These are phyloP conservation scores for Orbilia javanica DNA, from an alignment of 2,329 filamentous ascomycete species.

Conservation along the genomic window DNA sequence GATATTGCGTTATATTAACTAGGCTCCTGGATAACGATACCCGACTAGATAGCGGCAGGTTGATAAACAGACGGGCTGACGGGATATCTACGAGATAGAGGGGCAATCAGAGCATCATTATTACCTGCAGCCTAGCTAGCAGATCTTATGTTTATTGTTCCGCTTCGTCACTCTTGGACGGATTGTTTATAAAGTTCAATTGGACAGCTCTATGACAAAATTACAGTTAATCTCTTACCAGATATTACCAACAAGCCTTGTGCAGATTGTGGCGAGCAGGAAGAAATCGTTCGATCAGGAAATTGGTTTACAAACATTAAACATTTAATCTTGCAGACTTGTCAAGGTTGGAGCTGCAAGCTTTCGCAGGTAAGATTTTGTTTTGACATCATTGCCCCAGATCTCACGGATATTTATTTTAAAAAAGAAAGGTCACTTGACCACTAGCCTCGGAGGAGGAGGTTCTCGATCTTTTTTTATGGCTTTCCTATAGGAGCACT, in stretches of 20 bases:
- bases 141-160: constrained; percentile 19
- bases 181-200: constrained; percentile 10
- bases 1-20: constrained; percentile 3
- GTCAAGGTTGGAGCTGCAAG: background rate
- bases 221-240: background rate
- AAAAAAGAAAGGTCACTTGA: background rate
- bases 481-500: background rate
- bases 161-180: constrained; percentile 12
- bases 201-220: constrained; percentile 1
- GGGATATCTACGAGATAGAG: constrained; percentile 3
- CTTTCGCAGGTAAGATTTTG: background rate
- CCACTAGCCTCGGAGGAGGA: background rate
- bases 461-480: constrained; percentile 12
- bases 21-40: background rate
- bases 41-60: background rate
- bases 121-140: constrained; percentile 7
- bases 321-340: constrained; percentile 9
- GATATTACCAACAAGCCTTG: background rate
- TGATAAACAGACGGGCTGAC: background rate
- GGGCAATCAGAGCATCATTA: background rate
- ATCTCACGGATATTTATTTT: constrained; percentile 14
- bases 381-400: constrained; percentile 14
- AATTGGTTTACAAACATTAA: background rate
- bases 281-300: constrained; percentile 1
- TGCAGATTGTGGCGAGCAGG: background rate